Evolutionary conservation across 306 rosid species (phyloP).

Genomic region (Malus sieversii): DNA sequence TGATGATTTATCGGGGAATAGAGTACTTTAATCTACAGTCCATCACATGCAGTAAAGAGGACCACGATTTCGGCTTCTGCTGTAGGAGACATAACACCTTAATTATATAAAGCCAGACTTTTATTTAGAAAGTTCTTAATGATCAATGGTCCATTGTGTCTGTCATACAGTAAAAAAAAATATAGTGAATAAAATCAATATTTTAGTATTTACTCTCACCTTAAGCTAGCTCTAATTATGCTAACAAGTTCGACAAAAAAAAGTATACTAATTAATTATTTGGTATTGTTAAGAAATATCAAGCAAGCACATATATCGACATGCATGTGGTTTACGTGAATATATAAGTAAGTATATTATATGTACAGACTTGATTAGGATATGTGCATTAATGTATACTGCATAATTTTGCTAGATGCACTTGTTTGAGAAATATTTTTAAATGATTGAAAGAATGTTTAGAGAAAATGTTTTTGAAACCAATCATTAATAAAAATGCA

Average conservation of each 20-base stretch:
- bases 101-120: constrained; percentile 1
- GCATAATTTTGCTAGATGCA: not conserved
- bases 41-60: not conserved
- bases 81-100: not conserved
- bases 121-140: constrained; percentile 16
- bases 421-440: too few relatives aligned
- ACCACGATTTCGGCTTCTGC: constrained; percentile 4
- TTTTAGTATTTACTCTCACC: not conserved
- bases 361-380: too few relatives aligned
- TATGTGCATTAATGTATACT: not conserved
- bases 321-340: not conserved
- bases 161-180: not conserved
- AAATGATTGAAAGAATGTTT: too few relatives aligned
- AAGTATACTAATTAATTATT: not conserved
- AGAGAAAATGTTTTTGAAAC: too few relatives aligned
- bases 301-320: not conserved
- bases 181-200: not conserved
- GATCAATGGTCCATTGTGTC: not conserved
- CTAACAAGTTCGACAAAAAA: too few relatives aligned
- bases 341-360: too few relatives aligned
- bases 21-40: too few relatives aligned
- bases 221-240: not conserved
- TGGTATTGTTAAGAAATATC: not conserved
- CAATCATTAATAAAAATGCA: too few relatives aligned
- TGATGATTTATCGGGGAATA: not conserved